These are phyloP conservation scores for Kwoniella newhampshirensis DNA, from an alignment of 768 basidiomycete species.

Conservation along the genomic window DNA sequence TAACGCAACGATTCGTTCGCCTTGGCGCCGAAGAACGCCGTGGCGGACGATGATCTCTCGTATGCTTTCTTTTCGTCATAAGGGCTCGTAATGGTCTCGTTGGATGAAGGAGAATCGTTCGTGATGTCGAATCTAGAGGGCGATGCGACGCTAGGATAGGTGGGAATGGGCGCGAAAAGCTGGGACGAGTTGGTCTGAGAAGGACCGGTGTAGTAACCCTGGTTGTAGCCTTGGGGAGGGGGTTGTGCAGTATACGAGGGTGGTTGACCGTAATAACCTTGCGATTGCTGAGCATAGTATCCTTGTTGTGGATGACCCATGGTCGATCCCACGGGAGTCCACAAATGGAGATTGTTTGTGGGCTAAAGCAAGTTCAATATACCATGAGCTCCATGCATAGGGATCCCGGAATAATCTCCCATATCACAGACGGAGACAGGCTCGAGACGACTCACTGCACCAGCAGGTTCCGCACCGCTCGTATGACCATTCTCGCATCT, in stretches of 20 bases:
- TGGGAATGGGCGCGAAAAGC: conserved; percentile 7
- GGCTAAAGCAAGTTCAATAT: conserved; percentile 17
- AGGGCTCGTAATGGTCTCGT: conserved; percentile 17
- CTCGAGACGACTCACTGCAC: conserved; percentile 23
- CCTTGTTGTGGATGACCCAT: conserved; percentile 2
- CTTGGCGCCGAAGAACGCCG: conserved; percentile 26
- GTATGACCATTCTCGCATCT: conserved; percentile 33
- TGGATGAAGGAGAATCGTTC: conserved; percentile 25
- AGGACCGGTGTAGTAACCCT: conserved; percentile 11
- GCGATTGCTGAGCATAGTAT: conserved; percentile 9
- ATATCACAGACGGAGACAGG: neutral
- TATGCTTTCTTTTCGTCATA: conserved; percentile 3
- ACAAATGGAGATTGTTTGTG: conserved; percentile 32
- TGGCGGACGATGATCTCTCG: conserved; percentile 2
- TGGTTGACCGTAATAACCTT: conserved; percentile 6
- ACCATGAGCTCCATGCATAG: neutral
- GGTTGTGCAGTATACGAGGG: neutral
- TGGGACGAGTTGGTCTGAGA: conserved; percentile 2
- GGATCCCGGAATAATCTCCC: neutral
- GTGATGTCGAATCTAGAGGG: neutral
- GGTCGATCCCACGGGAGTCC: conserved; percentile 34
- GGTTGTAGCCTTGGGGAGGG: neutral
- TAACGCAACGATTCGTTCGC: conserved; percentile 34
- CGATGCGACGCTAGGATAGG: conserved; percentile 4
- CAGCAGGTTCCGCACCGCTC: conserved; percentile 18